Base-by-base conservation (phyloP, 176 grass and related monocot species). In the Zizania latifolia region DNA sequence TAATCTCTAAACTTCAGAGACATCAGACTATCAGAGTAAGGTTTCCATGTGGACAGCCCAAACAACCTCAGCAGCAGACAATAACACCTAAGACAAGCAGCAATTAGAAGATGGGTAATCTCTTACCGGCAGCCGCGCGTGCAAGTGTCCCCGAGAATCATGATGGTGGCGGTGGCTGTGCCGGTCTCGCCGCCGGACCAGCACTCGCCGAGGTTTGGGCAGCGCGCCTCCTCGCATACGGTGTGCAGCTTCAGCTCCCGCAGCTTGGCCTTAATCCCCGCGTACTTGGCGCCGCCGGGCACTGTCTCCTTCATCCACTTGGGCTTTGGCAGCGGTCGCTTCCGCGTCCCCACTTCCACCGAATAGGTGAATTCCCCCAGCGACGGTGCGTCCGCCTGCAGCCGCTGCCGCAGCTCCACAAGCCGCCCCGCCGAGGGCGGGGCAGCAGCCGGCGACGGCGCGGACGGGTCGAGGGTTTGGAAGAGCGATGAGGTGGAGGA, bases 281-380 rank as follows among this genome's bases (percentile, higher is more conserved):
- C 87, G 79, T 98, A 98, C 83, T 98, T 98, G 62, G 91, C 76
- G 53, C 95, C 95, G 5, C 95, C 86, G 1, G 91, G 91, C 28
- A 98, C 77, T 9, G 95, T 90, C 76, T 92, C 95, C 89, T 92
- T 98, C 95, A 98, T 98, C 95, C 95, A 99, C 56, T 94, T 91
- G 40, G 91, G 94, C 77, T 98, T 98, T 58, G 86, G 73, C 38
- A 94, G 77, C 36, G 94, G 89, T 48, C 68, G 65, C 84, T 98
- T 77, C 82, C 86, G 76, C 33, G 91, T 98, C 16, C 94, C 94
- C 57, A 98, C 91, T 19, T 89, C 89, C 35, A 94, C 86, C 32
- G 91, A 98, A 76, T 98, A 94, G 57, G 86, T 19, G 72, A 98
- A 98, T 73, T 97, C 84, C 2, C 73, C 88, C 4, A 91, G 58